Conservation (phyloP, 208 protist genomes). For the Angomonas desouzai region DNA sequence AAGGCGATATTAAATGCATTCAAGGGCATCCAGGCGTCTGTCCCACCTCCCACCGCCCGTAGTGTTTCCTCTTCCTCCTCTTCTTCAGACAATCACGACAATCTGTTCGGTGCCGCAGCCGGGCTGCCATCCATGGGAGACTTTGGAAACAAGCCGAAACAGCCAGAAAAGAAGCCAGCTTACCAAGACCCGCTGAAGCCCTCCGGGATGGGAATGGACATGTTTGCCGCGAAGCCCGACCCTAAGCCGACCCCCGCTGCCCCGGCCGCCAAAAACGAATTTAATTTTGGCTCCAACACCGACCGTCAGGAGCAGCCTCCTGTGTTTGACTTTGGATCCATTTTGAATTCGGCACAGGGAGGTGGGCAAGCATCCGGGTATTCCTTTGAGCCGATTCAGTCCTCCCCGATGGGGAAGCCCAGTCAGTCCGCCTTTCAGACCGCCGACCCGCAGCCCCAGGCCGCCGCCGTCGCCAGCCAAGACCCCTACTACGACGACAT, state of each 20-base stretch:
- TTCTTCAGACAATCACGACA: constrained; percentile 35
- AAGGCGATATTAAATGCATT: constrained; percentile 49
- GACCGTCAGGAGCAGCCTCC: constrained; percentile 13
- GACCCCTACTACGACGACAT: constrained; percentile 77
- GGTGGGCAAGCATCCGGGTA: neutral
- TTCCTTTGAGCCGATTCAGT: constrained; percentile 8
- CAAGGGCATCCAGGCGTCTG: constrained; percentile 24
- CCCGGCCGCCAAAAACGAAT: constrained; percentile 14
- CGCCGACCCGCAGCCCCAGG: constrained; percentile 4
- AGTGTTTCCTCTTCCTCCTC: constrained; percentile 31
- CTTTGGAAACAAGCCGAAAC: constrained; percentile 29
- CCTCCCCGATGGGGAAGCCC: neutral
- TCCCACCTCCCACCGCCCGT: constrained; percentile 26
- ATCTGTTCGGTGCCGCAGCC: constrained; percentile 34
- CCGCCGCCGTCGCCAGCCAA: constrained; percentile 15
- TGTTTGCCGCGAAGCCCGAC: constrained; percentile 36
- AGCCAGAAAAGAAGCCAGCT: constrained; percentile 15
- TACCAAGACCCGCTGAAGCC: constrained; percentile 40
- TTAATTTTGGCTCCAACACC: constrained; percentile 15
- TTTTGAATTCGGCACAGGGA: neutral
- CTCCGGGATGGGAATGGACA: constrained; percentile 44
- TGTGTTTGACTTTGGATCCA: neutral
- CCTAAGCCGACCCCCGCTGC: neutral
- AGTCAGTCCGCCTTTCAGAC: constrained; percentile 1
- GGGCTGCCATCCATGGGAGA: constrained; percentile 61